Evolutionary conservation across 1,284 basidiomycete genomes (phyloP), one percentile per base, ranked within the genome.

Genomic region (Peniophora sp.): DNA sequence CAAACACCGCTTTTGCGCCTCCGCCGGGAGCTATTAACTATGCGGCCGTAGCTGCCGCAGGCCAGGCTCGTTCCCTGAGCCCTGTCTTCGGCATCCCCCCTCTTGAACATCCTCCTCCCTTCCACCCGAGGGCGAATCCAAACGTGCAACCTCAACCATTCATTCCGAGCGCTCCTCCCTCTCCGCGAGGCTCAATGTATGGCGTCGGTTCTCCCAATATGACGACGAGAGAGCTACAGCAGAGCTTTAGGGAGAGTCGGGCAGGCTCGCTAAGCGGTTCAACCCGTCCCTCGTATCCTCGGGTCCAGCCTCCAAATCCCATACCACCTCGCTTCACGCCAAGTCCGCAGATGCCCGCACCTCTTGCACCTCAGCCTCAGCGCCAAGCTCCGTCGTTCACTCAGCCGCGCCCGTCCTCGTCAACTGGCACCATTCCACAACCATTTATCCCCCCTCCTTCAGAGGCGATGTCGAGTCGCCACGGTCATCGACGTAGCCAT

Each of bases 61-160:
- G 20, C 5, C 39, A 41, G 20, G 39, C 39, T 5, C 39, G 35
- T 24, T 22, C 23, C 52, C 18, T 23, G 47, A 27, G 10, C 20
- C 24, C 49, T 34, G 8, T 17, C 46, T 54, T 54, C 53, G 32
- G 41, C 53, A 15, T 54, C 47, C 36, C 27, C 5, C 27, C 27
- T 5, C 27, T 32, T 5, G 27, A 32, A 12, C 27, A 32, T 12
- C 27, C 27, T 12, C 27, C 27, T 32, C 27, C 27, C 27, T 32
- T 32, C 27, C 5, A 6, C 12, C 27, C 27, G 12, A 54, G 52
- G 17, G 53, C 53, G 11, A 54, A 43, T 20, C 53, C 53, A 27
- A 52, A 18, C 15, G 10, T 11, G 20, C 20, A 23, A 39, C 27
- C 35, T 5, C 15, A 37, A 45, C 23, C 20, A 22, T 18, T 45